These are phyloP conservation scores for Hsuehochloa calcarea DNA, from an alignment of 176 grass and related monocot genomes.

Conservation along the genomic window DNA sequence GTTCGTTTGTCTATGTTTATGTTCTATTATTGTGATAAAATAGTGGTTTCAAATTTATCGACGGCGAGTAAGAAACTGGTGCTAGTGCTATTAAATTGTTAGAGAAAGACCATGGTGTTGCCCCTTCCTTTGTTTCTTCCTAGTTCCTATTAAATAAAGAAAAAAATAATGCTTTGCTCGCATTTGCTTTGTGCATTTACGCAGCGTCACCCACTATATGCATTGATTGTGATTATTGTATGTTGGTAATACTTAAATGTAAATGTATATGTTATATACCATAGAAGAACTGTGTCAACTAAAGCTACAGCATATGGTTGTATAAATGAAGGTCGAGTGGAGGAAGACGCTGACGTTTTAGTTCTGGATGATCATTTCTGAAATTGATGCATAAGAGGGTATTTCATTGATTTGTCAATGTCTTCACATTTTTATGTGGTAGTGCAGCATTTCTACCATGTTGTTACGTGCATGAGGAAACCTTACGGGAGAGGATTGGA, in stretches of 20 bases:
- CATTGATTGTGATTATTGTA: constrained; percentile 9
- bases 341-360: not conserved
- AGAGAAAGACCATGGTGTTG: constrained; percentile 21
- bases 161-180: not conserved
- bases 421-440: constrained; percentile 25
- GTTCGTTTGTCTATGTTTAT: constrained; percentile 31
- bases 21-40: constrained; percentile 13
- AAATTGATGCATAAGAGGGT: not conserved
- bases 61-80: not conserved
- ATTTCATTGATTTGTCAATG: constrained; percentile 17
- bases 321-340: not conserved
- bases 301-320: not conserved
- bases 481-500: constrained; percentile 84
- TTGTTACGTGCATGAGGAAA: constrained; percentile 69
- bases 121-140: constrained; percentile 22
- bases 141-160: constrained; percentile 6
- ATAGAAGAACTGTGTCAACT: not conserved
- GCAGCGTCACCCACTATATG: not conserved
- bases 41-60: not conserved
- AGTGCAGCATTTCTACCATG: constrained; percentile 86
- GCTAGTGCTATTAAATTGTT: not conserved
- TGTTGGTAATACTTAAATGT: not conserved
- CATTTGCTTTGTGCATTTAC: not conserved
- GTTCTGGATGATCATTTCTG: not conserved
- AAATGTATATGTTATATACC: not conserved